Evolutionary conservation across 495 filamentous ascomycete genomes (phyloP).

Genomic region (Hypomontagnella submonticulosa): DNA sequence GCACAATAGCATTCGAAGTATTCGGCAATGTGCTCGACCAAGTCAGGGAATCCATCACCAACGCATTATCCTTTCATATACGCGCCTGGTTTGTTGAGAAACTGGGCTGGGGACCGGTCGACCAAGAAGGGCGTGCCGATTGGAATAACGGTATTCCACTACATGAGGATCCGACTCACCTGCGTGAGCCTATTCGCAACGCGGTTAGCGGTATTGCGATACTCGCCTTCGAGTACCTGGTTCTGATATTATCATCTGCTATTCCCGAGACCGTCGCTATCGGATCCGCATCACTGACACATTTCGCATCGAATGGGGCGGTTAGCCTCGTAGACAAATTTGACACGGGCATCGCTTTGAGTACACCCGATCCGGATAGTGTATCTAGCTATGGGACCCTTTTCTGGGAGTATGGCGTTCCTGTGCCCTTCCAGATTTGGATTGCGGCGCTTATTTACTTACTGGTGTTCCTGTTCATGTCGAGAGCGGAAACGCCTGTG

Average conservation of each 20-base stretch:
- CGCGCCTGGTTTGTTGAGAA: slow-evolving; percentile 11
- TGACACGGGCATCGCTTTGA: slow-evolving; percentile 7
- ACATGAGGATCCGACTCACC: slow-evolving; percentile 8
- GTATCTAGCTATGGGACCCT: background rate
- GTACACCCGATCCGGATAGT: slow-evolving; percentile 15
- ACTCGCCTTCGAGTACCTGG: slow-evolving; percentile 16
- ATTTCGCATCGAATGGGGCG: slow-evolving; percentile 5
- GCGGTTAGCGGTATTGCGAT: background rate
- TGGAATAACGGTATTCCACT: slow-evolving; percentile 9
- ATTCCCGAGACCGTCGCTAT: background rate
- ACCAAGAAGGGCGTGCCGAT: slow-evolving; percentile 9
- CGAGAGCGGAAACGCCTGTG: slow-evolving; percentile 27
- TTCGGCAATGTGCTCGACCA: slow-evolving; percentile 15
- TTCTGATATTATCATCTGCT: background rate
- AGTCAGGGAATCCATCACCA: background rate
- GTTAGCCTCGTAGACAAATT: slow-evolving; percentile 9
- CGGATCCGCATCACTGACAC: background rate
- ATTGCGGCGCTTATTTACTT: slow-evolving; percentile 33
- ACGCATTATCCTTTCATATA: slow-evolving; percentile 6
- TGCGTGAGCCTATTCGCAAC: slow-evolving; percentile 9
- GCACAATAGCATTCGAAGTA: slow-evolving; percentile 40
- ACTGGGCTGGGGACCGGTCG: slow-evolving; percentile 27
- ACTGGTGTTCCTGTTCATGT: slow-evolving; percentile 33
- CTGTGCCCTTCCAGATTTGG: slow-evolving; percentile 27
- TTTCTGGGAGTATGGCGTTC: slow-evolving; percentile 32